These are phyloP conservation scores for Arachis hypogaea DNA, from an alignment of 306 rosid genomes.

Conservation along the genomic window DNA sequence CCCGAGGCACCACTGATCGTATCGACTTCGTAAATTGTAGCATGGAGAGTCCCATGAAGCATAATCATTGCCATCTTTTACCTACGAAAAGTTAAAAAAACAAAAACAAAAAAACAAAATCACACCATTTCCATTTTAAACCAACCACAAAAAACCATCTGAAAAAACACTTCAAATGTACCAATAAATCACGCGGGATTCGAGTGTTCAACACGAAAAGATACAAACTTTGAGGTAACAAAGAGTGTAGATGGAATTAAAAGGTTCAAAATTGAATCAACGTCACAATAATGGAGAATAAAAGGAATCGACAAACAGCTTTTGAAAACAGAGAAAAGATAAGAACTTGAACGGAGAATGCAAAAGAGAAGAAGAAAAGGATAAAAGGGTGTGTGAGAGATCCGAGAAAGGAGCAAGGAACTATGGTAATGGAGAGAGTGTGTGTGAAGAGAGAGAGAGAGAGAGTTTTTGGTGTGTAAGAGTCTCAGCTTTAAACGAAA, in stretches of 20 bases:
- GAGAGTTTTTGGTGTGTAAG: not conserved
- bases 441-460: not conserved
- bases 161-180: not conserved
- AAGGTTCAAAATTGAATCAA: conserved; percentile 3
- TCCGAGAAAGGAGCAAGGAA: conserved; percentile 38
- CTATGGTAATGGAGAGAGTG: conserved; percentile 23
- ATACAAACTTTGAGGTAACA: conserved; percentile 26
- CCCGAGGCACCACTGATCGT: conserved; percentile 49
- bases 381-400: conserved; percentile 32
- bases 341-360: conserved; percentile 37
- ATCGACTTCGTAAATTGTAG: conserved; percentile 82
- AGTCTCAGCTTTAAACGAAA: not conserved
- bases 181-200: not conserved
- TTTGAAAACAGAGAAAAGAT: conserved; percentile 13
- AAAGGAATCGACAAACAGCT: not conserved
- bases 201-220: conserved; percentile 1
- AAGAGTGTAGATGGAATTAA: conserved; percentile 43
- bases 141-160: conserved; percentile 31
- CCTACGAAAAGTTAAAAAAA: conserved; percentile 42
- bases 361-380: conserved; percentile 19
- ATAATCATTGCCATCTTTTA: conserved; percentile 71
- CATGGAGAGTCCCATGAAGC: conserved; percentile 95
- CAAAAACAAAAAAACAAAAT: not conserved
- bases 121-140: conserved; percentile 33
- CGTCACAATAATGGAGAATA: conserved; percentile 12